A percentile compares a stretch with the other conserved stretches of the same genome.
Evolutionary conservation across 2,329 filamentous ascomycete species (phyloP).

Genomic region (Chrysoporthe cubensis): DNA sequence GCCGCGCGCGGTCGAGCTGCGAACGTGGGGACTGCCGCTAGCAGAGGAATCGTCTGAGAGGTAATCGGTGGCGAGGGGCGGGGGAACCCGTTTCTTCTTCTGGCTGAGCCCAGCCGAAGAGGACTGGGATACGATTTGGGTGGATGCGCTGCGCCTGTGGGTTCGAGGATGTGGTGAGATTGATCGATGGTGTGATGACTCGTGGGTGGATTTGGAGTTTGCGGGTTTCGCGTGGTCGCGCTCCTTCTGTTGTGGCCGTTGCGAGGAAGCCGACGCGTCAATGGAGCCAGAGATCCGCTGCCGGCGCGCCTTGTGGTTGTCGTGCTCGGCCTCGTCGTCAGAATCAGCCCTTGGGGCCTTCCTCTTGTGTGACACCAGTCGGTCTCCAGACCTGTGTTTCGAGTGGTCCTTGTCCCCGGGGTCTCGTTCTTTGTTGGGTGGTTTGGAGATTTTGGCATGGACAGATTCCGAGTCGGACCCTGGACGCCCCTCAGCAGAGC

Average conservation of each 20-base stretch:
- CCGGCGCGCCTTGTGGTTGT: conserved; percentile 57
- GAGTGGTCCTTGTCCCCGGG: conserved; percentile 19
- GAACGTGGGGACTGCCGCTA: conserved; percentile 62
- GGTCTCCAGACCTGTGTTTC: conserved; percentile 49
- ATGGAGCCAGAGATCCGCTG: conserved; percentile 54
- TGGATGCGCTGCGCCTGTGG: conserved; percentile 68
- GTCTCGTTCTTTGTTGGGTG: conserved; percentile 45
- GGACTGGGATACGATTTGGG: conserved; percentile 60
- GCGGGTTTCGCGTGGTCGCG: conserved; percentile 38
- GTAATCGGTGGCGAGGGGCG: conserved; percentile 66
- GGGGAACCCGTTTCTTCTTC: conserved; percentile 66
- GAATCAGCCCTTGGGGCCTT: conserved; percentile 59
- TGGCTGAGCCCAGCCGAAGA: conserved; percentile 58
- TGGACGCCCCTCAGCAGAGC: conserved; percentile 45
- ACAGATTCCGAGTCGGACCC: conserved; percentile 61
- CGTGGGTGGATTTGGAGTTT: conserved; percentile 39
- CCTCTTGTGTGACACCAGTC: conserved; percentile 53
- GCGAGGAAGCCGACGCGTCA: conserved; percentile 30
- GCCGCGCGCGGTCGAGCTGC: conserved; percentile 60
- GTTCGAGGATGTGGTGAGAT: conserved; percentile 61
- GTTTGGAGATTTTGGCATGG: conserved; percentile 49
- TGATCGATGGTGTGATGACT: conserved; percentile 51
- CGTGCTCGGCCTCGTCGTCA: conserved; percentile 59
- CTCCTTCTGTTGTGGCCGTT: conserved; percentile 30
- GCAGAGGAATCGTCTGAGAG: conserved; percentile 70